Percentiles rank a stretch among this genome's conserved stretches.
Evolutionary conservation across 2,329 filamentous ascomycete genomes (phyloP).

Genomic region (Cercospora zeae-maydis): DNA sequence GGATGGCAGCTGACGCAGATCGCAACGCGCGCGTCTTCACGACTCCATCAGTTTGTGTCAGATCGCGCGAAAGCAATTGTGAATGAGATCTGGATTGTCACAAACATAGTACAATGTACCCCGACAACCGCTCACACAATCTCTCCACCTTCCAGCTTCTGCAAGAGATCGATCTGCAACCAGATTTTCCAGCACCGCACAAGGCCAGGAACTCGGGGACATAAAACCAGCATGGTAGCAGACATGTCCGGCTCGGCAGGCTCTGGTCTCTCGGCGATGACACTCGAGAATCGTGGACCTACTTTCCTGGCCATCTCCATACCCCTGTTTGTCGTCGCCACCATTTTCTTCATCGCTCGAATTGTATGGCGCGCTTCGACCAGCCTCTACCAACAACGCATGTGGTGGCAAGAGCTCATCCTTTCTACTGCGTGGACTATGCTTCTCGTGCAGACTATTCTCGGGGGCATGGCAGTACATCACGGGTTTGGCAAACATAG

Average conservation of each 20-base stretch:
- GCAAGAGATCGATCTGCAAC: not conserved
- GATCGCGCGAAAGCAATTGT: not conserved
- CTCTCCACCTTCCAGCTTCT: not conserved
- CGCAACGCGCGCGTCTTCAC: not conserved
- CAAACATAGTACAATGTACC: not conserved
- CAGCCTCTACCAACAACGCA: slow-evolving; percentile 20
- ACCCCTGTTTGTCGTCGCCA: slow-evolving; percentile 24
- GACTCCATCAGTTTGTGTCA: not conserved
- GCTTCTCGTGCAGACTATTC: slow-evolving; percentile 22
- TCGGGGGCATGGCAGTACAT: slow-evolving; percentile 23
- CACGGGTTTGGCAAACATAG: slow-evolving; percentile 30
- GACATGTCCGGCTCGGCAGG: not conserved
- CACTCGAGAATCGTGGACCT: not conserved
- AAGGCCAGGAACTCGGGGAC: not conserved
- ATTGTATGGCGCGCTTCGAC: slow-evolving; percentile 18
- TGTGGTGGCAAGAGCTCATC: slow-evolving; percentile 25
- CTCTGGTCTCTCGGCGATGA: not conserved
- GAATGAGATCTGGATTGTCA: not conserved
- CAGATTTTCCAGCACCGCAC: not conserved
- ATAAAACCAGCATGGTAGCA: not conserved
- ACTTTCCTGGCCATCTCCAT: slow-evolving; percentile 23
- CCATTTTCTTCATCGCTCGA: slow-evolving; percentile 21
- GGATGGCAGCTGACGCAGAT: not conserved
- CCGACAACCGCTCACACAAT: not conserved
- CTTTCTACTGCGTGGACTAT: slow-evolving; percentile 22